These are phyloP conservation scores for Pyrenula massariospora DNA, from an alignment of 495 filamentous ascomycete genomes.

Conservation along the genomic window DNA sequence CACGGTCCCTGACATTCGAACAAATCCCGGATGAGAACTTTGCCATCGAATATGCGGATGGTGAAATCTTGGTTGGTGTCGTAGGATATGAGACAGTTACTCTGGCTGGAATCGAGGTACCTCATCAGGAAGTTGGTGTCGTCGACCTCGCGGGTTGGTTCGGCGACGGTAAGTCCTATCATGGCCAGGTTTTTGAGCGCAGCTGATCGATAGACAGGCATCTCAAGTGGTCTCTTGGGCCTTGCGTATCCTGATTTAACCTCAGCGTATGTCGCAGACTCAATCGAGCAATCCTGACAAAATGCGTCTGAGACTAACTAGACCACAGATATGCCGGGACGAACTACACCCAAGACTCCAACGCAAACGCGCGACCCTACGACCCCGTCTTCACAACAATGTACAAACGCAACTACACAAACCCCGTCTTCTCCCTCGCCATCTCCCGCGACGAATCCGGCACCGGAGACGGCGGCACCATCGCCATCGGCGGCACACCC, in stretches of 20 bases:
- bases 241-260: constrained; percentile 45
- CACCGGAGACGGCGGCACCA: constrained; percentile 12
- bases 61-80: constrained; percentile 34
- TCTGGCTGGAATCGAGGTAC: constrained; percentile 41
- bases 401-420: constrained; percentile 36
- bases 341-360: constrained; percentile 15
- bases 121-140: constrained; percentile 38
- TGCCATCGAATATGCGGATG: constrained; percentile 47
- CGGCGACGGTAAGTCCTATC: constrained; percentile 22
- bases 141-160: constrained; percentile 33
- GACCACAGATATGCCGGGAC: constrained; percentile 3
- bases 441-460: constrained; percentile 12
- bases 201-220: not conserved
- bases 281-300: not conserved
- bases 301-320: not conserved
- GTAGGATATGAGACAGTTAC: constrained; percentile 46
- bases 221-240: constrained; percentile 42
- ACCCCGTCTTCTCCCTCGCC: constrained; percentile 41
- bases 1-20: constrained; percentile 24
- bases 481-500: constrained; percentile 3
- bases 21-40: constrained; percentile 36
- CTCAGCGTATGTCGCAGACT: constrained; percentile 11
- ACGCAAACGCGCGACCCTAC: constrained; percentile 27
- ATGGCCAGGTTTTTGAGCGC: not conserved
- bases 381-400: constrained; percentile 46